Percentiles rank a stretch among this genome's conserved stretches.
These are phyloP conservation scores for Ettlia oleoabundans DNA, from an alignment of 139 green algal genomes.

Conservation along the genomic window DNA sequence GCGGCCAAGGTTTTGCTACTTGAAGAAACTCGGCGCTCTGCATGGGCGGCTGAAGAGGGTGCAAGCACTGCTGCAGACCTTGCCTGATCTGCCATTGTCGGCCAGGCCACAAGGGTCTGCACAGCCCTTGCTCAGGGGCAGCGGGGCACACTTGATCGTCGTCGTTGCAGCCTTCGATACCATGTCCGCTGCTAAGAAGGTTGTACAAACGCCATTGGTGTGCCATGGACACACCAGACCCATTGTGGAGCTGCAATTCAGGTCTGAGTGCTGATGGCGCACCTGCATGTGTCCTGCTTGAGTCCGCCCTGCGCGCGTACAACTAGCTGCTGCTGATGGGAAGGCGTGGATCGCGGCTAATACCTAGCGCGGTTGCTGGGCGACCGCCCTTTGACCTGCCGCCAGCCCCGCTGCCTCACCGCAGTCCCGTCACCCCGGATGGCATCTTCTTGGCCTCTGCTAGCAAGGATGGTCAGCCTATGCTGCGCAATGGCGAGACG, in stretches of 20 bases:
- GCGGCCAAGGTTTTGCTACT: too few relatives aligned
- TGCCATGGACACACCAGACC: slow-evolving; percentile 96
- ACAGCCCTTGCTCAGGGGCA: not conserved
- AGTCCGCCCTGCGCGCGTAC: not conserved
- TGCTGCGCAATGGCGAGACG: slow-evolving; percentile 94
- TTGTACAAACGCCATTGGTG: slow-evolving; percentile 74
- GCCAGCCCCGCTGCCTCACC: not conserved
- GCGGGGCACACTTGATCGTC: not conserved
- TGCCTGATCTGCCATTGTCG: not conserved
- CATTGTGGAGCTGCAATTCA: slow-evolving; percentile 97
- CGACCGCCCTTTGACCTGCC: not conserved
- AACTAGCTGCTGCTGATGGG: not conserved
- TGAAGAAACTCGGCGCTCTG: too few relatives aligned
- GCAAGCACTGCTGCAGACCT: too few relatives aligned
- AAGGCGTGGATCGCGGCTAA: too few relatives aligned
- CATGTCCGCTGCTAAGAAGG: slow-evolving; percentile 16
- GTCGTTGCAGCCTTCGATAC: not conserved
- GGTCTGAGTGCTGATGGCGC: slow-evolving; percentile 46
- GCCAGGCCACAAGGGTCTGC: not conserved
- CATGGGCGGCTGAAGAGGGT: too few relatives aligned
- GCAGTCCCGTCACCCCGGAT: slow-evolving; percentile 90
- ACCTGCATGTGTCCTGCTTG: not conserved
- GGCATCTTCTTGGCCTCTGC: slow-evolving; percentile 95
- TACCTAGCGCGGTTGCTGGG: too few relatives aligned
- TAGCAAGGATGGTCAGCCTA: slow-evolving; percentile 97